Percentiles rank a stretch among this genome's conserved stretches.
Conservation (phyloP, 495 filamentous ascomycete species). For the Ascobolus immersus region DNA sequence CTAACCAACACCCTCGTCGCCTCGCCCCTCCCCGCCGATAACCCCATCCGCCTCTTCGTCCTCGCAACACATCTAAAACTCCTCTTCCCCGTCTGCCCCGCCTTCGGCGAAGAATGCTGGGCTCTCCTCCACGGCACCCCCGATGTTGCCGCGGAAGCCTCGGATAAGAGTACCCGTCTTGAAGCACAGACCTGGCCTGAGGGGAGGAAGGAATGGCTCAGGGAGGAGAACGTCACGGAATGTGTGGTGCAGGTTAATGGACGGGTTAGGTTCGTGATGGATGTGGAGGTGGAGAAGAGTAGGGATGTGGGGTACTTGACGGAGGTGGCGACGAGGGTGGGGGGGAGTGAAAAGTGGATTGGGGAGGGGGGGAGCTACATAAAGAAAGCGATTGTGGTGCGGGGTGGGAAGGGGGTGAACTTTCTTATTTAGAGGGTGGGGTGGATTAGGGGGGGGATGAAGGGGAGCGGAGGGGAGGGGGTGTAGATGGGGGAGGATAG, state of each 20-base stretch:
- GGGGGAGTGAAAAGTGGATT: constrained; percentile 15
- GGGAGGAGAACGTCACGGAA: constrained; percentile 2
- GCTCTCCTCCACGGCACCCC: constrained; percentile 20
- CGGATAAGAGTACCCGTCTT: constrained; percentile 5
- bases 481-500: too few relatives aligned
- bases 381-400: constrained; percentile 26
- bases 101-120: constrained; percentile 61
- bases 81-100: constrained; percentile 52
- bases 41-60: constrained; percentile 19
- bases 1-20: constrained; percentile 45
- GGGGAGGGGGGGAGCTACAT: constrained; percentile 18
- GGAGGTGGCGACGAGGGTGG: constrained; percentile 23
- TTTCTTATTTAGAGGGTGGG: constrained; percentile 32
- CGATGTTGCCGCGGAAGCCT: background rate
- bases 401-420: constrained; percentile 29
- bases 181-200: constrained; percentile 9
- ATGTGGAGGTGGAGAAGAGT: constrained; percentile 22
- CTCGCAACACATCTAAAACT: constrained; percentile 27
- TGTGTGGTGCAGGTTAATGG: constrained; percentile 58
- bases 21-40: constrained; percentile 14
- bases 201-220: constrained; percentile 3
- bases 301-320: constrained; percentile 14
- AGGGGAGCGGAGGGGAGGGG: too few relatives aligned
- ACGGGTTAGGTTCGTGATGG: constrained; percentile 36
- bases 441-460: too few relatives aligned